These are phyloP conservation scores for Lactarius pseudohatsudake DNA, from an alignment of 768 basidiomycete species.

Conservation along the genomic window DNA sequence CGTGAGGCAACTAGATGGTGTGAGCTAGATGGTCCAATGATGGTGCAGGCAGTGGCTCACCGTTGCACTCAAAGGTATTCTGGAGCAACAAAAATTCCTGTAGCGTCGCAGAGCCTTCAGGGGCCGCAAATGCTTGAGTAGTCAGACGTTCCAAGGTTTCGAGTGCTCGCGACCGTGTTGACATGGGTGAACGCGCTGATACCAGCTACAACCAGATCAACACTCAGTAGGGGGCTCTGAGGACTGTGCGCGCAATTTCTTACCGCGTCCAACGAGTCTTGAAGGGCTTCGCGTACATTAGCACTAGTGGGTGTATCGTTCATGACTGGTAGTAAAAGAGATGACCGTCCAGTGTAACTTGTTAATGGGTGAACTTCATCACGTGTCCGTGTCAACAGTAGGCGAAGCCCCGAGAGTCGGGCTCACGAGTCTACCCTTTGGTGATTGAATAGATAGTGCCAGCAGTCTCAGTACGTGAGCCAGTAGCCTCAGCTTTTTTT, in stretches of 20 bases:
- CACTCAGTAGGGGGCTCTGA: neutral
- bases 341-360: neutral
- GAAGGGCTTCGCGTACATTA: slow-evolving; percentile 48
- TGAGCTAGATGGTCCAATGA: neutral
- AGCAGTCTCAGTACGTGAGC: neutral
- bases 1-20: slow-evolving; percentile 59
- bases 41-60: slow-evolving; percentile 43
- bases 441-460: neutral
- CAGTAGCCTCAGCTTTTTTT: slow-evolving; percentile 5
- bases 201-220: slow-evolving; percentile 46
- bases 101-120: slow-evolving; percentile 43
- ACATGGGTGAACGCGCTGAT: slow-evolving; percentile 57
- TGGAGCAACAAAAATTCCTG: slow-evolving; percentile 58
- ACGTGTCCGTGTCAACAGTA: slow-evolving; percentile 18
- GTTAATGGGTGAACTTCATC: slow-evolving; percentile 6
- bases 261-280: slow-evolving; percentile 70
- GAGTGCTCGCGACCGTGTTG: slow-evolving; percentile 55
- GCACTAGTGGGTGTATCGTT: neutral
- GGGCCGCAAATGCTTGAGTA: slow-evolving; percentile 51
- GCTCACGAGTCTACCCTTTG: too few species aligned
- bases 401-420: too few species aligned
- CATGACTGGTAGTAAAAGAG: slow-evolving; percentile 8
- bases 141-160: slow-evolving; percentile 42
- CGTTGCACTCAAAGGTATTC: slow-evolving; percentile 80
- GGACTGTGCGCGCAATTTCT: slow-evolving; percentile 28